Percentiles rank a stretch among this genome's conserved stretches.
phyloP scores from a whole-genome alignment of 2,329 filamentous ascomycete species.

The Aureobasidium sp. region DNA sequence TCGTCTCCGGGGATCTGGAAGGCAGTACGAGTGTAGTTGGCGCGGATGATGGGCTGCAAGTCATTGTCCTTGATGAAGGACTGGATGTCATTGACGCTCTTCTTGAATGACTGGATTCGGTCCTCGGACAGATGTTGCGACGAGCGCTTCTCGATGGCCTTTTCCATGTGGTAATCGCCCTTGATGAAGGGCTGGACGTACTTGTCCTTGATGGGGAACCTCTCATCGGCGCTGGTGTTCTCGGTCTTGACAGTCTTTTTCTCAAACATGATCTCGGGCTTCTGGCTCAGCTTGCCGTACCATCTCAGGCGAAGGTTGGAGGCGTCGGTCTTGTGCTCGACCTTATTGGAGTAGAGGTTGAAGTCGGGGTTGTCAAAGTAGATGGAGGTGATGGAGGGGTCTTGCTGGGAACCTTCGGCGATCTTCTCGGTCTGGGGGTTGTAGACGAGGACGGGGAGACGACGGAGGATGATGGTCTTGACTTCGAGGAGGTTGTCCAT shows the following conservation, averaged over 20 bases:
- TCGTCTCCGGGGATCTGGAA: constrained; percentile 95
- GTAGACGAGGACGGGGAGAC: constrained; percentile 85
- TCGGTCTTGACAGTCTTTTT: constrained; percentile 79
- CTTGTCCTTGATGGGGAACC: constrained; percentile 86
- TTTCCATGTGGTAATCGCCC: constrained; percentile 86
- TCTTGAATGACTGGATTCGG: constrained; percentile 62
- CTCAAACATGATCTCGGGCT: constrained; percentile 77
- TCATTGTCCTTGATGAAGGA: constrained; percentile 68
- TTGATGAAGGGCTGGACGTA: constrained; percentile 83
- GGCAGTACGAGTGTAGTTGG: constrained; percentile 88
- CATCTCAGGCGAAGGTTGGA: constrained; percentile 81
- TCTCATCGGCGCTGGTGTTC: constrained; percentile 69
- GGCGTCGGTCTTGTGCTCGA: constrained; percentile 66
- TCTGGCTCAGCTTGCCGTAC: constrained; percentile 76
- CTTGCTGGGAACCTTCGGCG: constrained; percentile 65
- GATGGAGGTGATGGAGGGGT: constrained; percentile 88
- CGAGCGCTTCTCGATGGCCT: constrained; percentile 75
- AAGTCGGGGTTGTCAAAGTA: constrained; percentile 92
- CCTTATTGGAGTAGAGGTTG: constrained; percentile 77
- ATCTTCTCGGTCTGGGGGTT: constrained; percentile 81
- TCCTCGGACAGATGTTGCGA: constrained; percentile 63
- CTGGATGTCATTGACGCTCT: constrained; percentile 70
- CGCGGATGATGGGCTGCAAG: constrained; percentile 77
- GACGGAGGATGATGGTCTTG: constrained; percentile 89
- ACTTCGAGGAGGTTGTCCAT: constrained; percentile 92